Base-by-base conservation (phyloP, 768 basidiomycete species). In the Suillus americanus region DNA sequence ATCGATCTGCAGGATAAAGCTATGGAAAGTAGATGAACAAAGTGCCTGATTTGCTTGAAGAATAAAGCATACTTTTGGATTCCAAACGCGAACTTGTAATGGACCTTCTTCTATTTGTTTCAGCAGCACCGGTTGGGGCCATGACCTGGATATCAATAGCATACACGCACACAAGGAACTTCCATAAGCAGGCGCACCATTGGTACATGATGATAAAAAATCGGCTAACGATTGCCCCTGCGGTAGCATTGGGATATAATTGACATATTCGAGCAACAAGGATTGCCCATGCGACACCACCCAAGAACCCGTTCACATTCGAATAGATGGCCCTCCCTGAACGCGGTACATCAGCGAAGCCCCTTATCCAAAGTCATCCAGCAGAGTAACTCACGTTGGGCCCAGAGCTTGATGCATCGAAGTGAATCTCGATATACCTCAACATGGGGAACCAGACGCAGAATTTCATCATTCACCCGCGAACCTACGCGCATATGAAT, bases 181-280 rank as follows among this genome's bases (percentile, higher is more conserved):
- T 16, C 35, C 16, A 41, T 9, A 16, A 62, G 20, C n/a, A 18
- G 48, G 77, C 90, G 53, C 64, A 93, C 97, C 97, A 99, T 80
- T 95, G 92, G 75, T 95, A 91, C 89, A 97, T 95, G 73, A 99
- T 97, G 67, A 97, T 94, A 74, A 99, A 99, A 80, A 99, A 98
- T 69, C 95, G 86, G 80, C 94, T 95, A 75, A 99, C 95, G 68
- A 99, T 95, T 4, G 93, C 94, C 18, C 95, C 95, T 14, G 96
- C 94, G 65, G 89, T 88, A 9, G 95, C 96, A 66, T 90, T 97
- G 37, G 97, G 97, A 76, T 99, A 99, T 62, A 99, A 79, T 73
- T 99, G 97, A 79, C 97, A 99, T 84, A 99, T 95, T 77, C 97
- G 89, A 60, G 97, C 97, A n/a, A 98, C 96, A 46, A 99, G 86